Percentiles rank a stretch among this genome's conserved stretches.
These are phyloP conservation scores for Mycena indigotica DNA, from an alignment of 768 basidiomycete genomes.

Conservation along the genomic window DNA sequence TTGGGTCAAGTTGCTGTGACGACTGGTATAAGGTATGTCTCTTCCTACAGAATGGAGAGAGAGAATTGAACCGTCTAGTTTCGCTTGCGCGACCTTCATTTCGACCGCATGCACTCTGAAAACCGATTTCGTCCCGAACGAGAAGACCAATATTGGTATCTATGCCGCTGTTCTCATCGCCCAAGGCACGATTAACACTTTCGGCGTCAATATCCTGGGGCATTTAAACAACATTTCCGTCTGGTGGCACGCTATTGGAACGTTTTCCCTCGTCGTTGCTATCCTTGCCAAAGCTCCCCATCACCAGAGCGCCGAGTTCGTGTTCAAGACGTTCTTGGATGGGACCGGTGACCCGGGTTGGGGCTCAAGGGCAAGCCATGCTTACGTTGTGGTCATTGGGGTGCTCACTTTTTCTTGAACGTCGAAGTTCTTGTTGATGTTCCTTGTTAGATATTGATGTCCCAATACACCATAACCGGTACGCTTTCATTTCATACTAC, in stretches of 20 bases:
- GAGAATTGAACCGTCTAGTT: slow-evolving; percentile 37
- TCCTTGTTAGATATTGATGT: slow-evolving; percentile 56
- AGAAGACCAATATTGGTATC: slow-evolving; percentile 34
- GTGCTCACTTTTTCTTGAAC: slow-evolving; percentile 28
- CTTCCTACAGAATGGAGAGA: background rate
- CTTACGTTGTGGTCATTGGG: slow-evolving; percentile 72
- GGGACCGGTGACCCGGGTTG: slow-evolving; percentile 64
- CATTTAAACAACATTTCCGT: slow-evolving; percentile 74
- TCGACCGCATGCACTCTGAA: slow-evolving; percentile 64
- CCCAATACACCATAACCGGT: slow-evolving; percentile 79
- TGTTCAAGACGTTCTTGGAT: slow-evolving; percentile 73
- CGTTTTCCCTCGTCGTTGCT: slow-evolving; percentile 65
- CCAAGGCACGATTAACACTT: slow-evolving; percentile 75
- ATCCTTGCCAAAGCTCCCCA: slow-evolving; percentile 71
- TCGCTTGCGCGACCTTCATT: slow-evolving; percentile 67
- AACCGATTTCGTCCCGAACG: slow-evolving; percentile 47
- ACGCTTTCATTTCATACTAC: too few species aligned
- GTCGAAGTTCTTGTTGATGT: background rate
- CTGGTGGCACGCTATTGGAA: slow-evolving; percentile 75
- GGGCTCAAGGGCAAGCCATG: slow-evolving; percentile 65
- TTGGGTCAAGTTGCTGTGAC: slow-evolving; percentile 79
- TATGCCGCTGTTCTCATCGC: slow-evolving; percentile 70
- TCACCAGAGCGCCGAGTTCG: slow-evolving; percentile 68
- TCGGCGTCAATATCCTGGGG: slow-evolving; percentile 66
- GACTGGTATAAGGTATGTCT: slow-evolving; percentile 62